Evolutionary conservation across 2,329 filamentous ascomycete species (phyloP).

Genomic region (Penicillium sp.): DNA sequence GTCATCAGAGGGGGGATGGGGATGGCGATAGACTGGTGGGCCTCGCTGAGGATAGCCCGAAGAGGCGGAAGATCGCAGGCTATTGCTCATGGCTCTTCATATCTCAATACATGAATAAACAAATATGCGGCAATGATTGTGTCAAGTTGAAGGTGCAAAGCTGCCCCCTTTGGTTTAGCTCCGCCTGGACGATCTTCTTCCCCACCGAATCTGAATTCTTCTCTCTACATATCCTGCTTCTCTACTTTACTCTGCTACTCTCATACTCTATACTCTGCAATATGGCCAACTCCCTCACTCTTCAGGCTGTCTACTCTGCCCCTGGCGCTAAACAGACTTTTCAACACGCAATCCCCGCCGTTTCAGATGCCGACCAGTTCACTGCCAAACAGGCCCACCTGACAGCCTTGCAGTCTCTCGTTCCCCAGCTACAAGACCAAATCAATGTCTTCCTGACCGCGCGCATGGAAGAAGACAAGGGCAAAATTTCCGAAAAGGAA

Average conservation of each 20-base stretch:
- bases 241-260: not conserved
- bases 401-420: slow-evolving; percentile 46
- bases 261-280: not conserved
- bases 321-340: slow-evolving; percentile 32
- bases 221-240: not conserved
- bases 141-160: slow-evolving; percentile 5
- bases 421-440: slow-evolving; percentile 52
- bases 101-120: not conserved
- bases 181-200: slow-evolving; percentile 8
- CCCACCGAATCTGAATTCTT: not conserved
- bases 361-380: slow-evolving; percentile 19
- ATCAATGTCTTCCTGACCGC: slow-evolving; percentile 58
- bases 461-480: slow-evolving; percentile 60
- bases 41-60: slow-evolving; percentile 18
- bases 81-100: slow-evolving; percentile 17
- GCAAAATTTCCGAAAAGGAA: slow-evolving; percentile 37
- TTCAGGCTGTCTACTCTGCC: slow-evolving; percentile 29
- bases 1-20: slow-evolving; percentile 18
- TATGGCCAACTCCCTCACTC: slow-evolving; percentile 9
- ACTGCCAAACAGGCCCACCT: slow-evolving; percentile 53
- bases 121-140: not conserved
- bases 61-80: slow-evolving; percentile 14
- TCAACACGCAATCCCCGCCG: slow-evolving; percentile 27
- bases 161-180: slow-evolving; percentile 15
- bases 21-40: slow-evolving; percentile 18